Evolutionary conservation across 2,329 filamentous ascomycete genomes (phyloP), one percentile per base, ranked within the genome.

Genomic region (Phoma sp.): DNA sequence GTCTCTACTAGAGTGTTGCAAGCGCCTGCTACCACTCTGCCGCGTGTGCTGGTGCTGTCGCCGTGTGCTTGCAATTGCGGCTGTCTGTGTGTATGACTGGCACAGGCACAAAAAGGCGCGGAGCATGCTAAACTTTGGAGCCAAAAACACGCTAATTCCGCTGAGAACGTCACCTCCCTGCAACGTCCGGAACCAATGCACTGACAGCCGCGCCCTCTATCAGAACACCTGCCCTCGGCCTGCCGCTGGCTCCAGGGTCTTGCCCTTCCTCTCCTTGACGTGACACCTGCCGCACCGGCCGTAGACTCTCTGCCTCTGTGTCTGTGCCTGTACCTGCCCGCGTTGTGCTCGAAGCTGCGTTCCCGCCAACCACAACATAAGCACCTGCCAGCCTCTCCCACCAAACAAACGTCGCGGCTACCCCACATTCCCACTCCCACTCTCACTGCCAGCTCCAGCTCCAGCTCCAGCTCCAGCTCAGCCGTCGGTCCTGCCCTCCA

Each of bases 191-290:
- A 46, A 32, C 30, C 46, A 42, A 41, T 37, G 46, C 41, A 49
- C 24, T 55, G 45, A 49, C 56, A 47, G 53, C 54, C 55, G 40
- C 43, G 37, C 54, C 52, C 29, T 51, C 58, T 52, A 32, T 36
- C 44, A 23, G 33, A 33, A 47, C 57, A 41, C 27, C 27, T 29
- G 6, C 6, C 38, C 56, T 51, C 54, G 52, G 44, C 50, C 52
- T 53, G 45, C 33, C 41, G 52, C 52, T 50, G 59, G 49, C 59
- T 55, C 45, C 45, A 36, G 36, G 47, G 49, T 57, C 40, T 50
- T 18, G 18, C 18, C 18, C 46, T 42, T 46, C 42, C 48, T 46
- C 25, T 41, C 38, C 54, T 54, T 39, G 36, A 42, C 46, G 48
- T 44, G 48, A 36, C 47, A 18, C 24, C 35, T 18, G 8, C 38